Evolutionary conservation across 2,329 filamentous ascomycete species (phyloP), one percentile per base, ranked within the genome.

Genomic region (Fusarium lyarnte): DNA sequence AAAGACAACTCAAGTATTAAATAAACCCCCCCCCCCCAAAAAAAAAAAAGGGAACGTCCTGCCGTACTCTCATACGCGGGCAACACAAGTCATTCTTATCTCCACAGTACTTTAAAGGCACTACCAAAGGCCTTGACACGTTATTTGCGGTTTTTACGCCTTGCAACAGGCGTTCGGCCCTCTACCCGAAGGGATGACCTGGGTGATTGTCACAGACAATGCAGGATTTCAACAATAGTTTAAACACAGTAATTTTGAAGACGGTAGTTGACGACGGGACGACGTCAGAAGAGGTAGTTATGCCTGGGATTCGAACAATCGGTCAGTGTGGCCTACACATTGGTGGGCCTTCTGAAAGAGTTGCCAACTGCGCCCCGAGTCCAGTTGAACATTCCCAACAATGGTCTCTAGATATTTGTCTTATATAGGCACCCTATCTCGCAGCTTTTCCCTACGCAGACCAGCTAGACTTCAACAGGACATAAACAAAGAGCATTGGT

Each of bases 281-380:
- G 45, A 66, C 17, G 25, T 19, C 23, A 51, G 13, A 9, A 67
- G 7, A 21, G 51, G 69, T 71, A 72, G 69, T 71, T 69, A 69
- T 59, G 47, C n/a, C 63, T 33, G 47, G 69, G 68, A 51, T 63
- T 71, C 69, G 69, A 71, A 71, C 57, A 10, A 53, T 36, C 39
- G 38, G 45, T 58, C 58, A 41, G 46, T 39, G 10, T 29, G 19
- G 35, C 19, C 23, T 5, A 29, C 35, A 17, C 25, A 13, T 9
- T 9, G 23, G 31, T 27, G 7, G 8, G 14, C 23, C 49, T 17
- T 6, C 25, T 53, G 49, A 39, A 53, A n/a, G 35, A 27, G 35
- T 41, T 39, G 49, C 49, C 49, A 27, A 53, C 49, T 53, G 49
- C 49, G 35, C 35, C 25, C 33, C 49, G 19, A 39, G 25, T 27